These are phyloP conservation scores for Glycyrrhiza uralensis DNA, from an alignment of 306 rosid genomes.

Conservation along the genomic window DNA sequence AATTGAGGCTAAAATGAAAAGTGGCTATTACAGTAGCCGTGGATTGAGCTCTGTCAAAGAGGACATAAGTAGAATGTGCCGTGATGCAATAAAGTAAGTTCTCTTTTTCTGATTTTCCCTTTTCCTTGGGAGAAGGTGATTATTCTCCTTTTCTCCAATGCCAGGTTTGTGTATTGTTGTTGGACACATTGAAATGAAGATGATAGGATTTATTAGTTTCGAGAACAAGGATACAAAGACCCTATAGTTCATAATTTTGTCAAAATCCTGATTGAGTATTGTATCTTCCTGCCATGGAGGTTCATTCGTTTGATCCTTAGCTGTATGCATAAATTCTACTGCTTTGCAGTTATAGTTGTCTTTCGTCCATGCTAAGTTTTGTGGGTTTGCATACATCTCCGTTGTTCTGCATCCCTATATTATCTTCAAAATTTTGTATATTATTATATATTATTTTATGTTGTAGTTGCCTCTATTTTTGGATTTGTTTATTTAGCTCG, in stretches of 20 bases:
- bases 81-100: constrained; percentile 92
- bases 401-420: constrained; percentile 2
- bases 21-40: constrained; percentile 77
- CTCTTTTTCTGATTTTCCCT: neutral
- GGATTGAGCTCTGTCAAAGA: constrained; percentile 89
- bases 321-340: constrained; percentile 17
- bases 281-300: neutral
- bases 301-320: constrained; percentile 16
- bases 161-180: constrained; percentile 2
- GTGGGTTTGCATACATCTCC: constrained; percentile 1
- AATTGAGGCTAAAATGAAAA: constrained; percentile 82
- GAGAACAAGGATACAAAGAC: neutral
- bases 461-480: constrained; percentile 9
- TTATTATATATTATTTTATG: constrained; percentile 5
- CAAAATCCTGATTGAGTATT: neutral
- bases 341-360: constrained; percentile 2
- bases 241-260: neutral
- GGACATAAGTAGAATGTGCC: constrained; percentile 93
- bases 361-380: constrained; percentile 13
- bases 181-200: constrained; percentile 2
- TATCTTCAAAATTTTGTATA: neutral
- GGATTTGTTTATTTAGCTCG: constrained; percentile 8
- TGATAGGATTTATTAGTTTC: neutral
- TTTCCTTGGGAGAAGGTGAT: neutral
- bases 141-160: neutral